phyloP scores from a whole-genome alignment of 1,139 yeast species.

The Scheffersomyces insectosa region DNA sequence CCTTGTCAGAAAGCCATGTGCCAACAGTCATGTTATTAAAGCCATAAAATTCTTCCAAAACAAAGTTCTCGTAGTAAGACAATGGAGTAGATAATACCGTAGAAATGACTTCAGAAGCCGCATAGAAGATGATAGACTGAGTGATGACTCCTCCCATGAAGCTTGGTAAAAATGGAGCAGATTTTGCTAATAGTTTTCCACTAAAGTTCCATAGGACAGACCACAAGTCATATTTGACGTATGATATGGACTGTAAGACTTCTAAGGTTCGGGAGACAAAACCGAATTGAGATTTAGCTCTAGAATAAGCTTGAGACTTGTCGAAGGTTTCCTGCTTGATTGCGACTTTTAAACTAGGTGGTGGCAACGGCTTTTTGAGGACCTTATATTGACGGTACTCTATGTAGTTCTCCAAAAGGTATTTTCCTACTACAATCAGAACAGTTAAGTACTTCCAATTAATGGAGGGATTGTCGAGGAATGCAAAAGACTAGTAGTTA shows the following conservation, averaged over 20 bases:
- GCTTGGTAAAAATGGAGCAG: slow-evolving; percentile 38
- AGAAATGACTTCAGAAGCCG: slow-evolving; percentile 46
- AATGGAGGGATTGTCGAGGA: slow-evolving; percentile 58
- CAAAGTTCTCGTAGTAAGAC: slow-evolving; percentile 76
- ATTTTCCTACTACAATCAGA: slow-evolving; percentile 77
- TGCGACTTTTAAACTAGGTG: slow-evolving; percentile 62
- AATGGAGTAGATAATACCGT: slow-evolving; percentile 63
- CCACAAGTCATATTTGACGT: slow-evolving; percentile 61
- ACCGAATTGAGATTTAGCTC: slow-evolving; percentile 78
- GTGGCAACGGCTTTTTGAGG: slow-evolving; percentile 55
- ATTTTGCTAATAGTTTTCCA: slow-evolving; percentile 37
- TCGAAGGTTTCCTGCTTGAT: slow-evolving; percentile 71
- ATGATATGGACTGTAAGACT: slow-evolving; percentile 55
- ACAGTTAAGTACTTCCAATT: slow-evolving; percentile 78
- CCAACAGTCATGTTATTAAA: slow-evolving; percentile 80
- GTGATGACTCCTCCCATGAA: slow-evolving; percentile 57
- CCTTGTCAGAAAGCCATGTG: slow-evolving; percentile 69
- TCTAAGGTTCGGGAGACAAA: slow-evolving; percentile 54
- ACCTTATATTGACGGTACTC: slow-evolving; percentile 76
- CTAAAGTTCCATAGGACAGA: slow-evolving; percentile 70
- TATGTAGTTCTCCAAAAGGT: slow-evolving; percentile 70
- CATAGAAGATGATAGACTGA: slow-evolving; percentile 63
- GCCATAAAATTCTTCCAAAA: slow-evolving; percentile 88
- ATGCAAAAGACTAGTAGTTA: slow-evolving; percentile 27
- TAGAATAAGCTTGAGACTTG: slow-evolving; percentile 77